These are phyloP conservation scores for Globomyces pollinis-pini DNA, from an alignment of 192 early-diverging fungal genomes.

Conservation along the genomic window DNA sequence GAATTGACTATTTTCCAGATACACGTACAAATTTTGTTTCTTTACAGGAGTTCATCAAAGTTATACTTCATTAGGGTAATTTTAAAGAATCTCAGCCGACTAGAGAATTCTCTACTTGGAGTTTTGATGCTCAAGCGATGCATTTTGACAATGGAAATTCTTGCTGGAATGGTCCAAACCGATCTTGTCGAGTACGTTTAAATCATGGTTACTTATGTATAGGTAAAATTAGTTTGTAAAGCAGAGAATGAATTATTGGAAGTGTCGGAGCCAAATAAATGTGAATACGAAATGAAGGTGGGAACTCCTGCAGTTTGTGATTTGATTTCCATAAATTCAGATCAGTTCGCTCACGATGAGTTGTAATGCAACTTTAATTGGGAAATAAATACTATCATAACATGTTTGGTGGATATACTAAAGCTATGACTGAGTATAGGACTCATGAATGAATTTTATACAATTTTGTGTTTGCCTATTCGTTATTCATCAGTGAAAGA, in stretches of 20 bases:
- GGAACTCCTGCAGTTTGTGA: conserved; percentile 8
- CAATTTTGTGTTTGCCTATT: no score
- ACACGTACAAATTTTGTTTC: not conserved
- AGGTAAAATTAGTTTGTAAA: not conserved
- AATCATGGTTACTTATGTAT: no score
- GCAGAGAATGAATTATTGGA: not conserved
- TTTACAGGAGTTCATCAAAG: not conserved
- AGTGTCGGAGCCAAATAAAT: conserved; percentile 3
- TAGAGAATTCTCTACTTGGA: not conserved
- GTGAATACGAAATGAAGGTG: not conserved
- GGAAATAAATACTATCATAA: no score
- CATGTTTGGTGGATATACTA: no score
- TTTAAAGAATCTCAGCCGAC: no score
- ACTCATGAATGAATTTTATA: no score
- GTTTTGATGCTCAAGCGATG: not conserved
- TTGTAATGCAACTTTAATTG: no score
- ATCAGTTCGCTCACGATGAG: no score
- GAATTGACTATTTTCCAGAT: not conserved
- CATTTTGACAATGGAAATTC: not conserved
- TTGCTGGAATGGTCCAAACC: conserved; percentile 3
- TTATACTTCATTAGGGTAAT: not conserved
- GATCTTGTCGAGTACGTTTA: not conserved
- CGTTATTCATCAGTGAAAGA: no score
- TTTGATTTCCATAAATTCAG: no score
- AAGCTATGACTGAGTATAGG: no score